Evolutionary conservation across 2,329 filamentous ascomycete genomes (phyloP), one percentile per base, ranked within the genome.

Genomic region (Myotisia sp.): DNA sequence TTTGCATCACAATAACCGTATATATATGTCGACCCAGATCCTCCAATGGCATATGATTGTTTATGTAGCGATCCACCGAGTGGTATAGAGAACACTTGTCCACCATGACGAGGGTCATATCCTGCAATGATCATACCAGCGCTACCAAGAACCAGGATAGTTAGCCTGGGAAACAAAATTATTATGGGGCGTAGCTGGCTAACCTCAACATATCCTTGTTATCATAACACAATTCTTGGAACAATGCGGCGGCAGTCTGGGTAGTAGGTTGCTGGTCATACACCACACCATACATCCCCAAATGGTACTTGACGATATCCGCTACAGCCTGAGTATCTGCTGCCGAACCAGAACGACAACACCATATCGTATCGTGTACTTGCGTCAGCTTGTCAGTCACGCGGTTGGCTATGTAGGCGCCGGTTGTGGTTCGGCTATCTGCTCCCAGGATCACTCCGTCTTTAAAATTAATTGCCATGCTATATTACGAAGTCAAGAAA

Each of bases 341-440:
- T 20, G 90, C 90, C 17, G 90, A 98, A 33, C 90, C 90, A 41
- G 90, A 95, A 53, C 90, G 79, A 67, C 90, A 98, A 68, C 90
- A 98, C 90, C 90, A 98, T 63, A 98, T 95, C 39, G 87, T 95
- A 62, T 98, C 90, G 65, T 92, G 82, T 41, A 98, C 87, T 68
- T 86, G 81, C 52, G 90, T 98, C 57, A 98, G 76, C 70, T 98
- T 98, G 71, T 98, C 90, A 44, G 90, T 98, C 46, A 98, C 90
- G 69, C 90, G 79, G 64, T 98, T 98, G 51, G 90, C 90, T 55
- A 98, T 95, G 71, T 95, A 98, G 49, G 87, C 77, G 51, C 90
- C 90, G 36, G 87, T 98, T 29, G 90, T 98, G 46, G 90, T 98
- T 67, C 90, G 77, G 53, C 85, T 94, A 62, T 98, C 90, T 51